Conservation (phyloP, 2,329 filamentous ascomycete genomes). For the Verticillium zaregamsianum region DNA sequence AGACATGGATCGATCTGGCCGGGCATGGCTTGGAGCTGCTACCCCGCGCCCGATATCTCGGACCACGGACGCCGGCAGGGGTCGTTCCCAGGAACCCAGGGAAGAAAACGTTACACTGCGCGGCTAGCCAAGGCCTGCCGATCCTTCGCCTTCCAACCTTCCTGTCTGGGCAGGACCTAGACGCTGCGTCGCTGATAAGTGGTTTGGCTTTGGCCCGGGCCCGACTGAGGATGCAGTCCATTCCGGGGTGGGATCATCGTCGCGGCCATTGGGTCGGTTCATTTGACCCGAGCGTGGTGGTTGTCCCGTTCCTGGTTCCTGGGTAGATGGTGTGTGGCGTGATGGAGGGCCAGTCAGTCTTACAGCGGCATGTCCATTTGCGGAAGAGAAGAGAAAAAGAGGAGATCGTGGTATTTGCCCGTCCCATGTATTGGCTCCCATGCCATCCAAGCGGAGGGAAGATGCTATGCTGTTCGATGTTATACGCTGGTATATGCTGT, state of each 20-base stretch:
- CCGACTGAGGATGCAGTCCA: no score
- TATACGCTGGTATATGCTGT: no score
- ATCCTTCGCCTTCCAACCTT: slow-evolving; percentile 10
- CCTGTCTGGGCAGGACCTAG: slow-evolving; percentile 6
- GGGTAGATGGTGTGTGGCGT: no score
- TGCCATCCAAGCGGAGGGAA: no score
- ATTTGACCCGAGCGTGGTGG: not conserved
- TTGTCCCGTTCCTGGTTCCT: not conserved
- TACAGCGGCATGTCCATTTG: not conserved
- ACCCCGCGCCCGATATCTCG: not conserved
- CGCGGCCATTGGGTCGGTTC: not conserved
- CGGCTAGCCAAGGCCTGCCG: slow-evolving; percentile 3
- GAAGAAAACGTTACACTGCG: slow-evolving; percentile 2
- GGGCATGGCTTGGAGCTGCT: not conserved
- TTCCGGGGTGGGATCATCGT: no score
- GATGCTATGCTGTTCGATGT: not conserved
- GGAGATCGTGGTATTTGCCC: no score
- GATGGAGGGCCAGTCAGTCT: not conserved
- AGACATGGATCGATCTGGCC: not conserved
- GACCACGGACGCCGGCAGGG: not conserved
- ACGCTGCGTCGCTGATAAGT: not conserved
- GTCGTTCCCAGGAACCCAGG: not conserved
- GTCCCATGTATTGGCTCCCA: no score
- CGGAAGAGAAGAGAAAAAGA: not conserved
- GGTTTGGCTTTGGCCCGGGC: not conserved